Evolutionary conservation across 2,329 filamentous ascomycete species (phyloP).

Genomic region (Monilinia laxa): DNA sequence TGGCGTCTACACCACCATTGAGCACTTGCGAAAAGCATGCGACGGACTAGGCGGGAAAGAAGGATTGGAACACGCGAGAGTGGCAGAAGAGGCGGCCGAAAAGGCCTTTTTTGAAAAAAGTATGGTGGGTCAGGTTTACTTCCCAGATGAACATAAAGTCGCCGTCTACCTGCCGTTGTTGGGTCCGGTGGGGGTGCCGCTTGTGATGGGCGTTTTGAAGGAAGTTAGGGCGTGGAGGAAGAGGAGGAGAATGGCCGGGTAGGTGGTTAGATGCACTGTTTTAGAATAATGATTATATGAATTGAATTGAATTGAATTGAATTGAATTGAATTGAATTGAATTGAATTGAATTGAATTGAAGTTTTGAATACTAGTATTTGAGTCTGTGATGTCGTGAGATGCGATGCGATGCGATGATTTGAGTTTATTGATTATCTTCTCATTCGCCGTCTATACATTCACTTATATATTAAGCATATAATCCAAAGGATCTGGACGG

Average conservation of each 20-base stretch:
- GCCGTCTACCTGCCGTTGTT: constrained; percentile 92
- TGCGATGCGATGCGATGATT: no score
- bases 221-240: constrained; percentile 60
- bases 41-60: constrained; percentile 62
- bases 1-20: constrained; percentile 76
- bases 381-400: no score
- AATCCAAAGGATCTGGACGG: no score
- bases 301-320: neutral
- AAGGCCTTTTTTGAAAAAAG: constrained; percentile 97
- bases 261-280: neutral
- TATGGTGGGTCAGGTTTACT: constrained; percentile 98
- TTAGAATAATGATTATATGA: constrained; percentile 22
- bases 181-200: constrained; percentile 85
- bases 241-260: constrained; percentile 29
- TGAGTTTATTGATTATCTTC: no score
- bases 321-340: neutral
- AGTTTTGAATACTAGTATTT: no score
- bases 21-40: constrained; percentile 75
- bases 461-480: no score
- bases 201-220: constrained; percentile 80
- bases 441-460: no score
- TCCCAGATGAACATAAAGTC: constrained; percentile 97
- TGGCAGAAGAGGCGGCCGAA: constrained; percentile 86
- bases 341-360: neutral
- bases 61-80: constrained; percentile 76